Percentiles rank a stretch among this genome's conserved stretches.
phyloP scores from a whole-genome alignment of 2,329 filamentous ascomycete species.

The Exophiala alcalophila region DNA sequence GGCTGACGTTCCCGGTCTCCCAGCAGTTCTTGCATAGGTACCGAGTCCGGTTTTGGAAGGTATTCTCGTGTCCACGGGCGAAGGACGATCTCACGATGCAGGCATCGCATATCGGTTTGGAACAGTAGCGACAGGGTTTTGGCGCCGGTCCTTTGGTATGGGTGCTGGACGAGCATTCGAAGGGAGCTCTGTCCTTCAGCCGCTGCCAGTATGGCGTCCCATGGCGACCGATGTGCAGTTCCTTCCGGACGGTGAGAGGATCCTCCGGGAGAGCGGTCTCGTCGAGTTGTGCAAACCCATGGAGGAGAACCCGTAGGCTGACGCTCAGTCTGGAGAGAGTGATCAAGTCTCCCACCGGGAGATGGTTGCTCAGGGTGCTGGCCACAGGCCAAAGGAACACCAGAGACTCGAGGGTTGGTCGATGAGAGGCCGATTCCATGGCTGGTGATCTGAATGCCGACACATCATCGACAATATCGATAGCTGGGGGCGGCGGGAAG shows the following conservation, averaged over 20 bases:
- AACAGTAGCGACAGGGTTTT: conserved; percentile 33
- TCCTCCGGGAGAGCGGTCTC: not conserved
- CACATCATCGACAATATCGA: too few relatives aligned
- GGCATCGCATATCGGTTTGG: conserved; percentile 34
- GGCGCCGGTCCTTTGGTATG: conserved; percentile 31
- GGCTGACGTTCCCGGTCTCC: conserved; percentile 30
- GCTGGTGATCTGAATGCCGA: too few relatives aligned
- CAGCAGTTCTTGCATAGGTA: conserved; percentile 34
- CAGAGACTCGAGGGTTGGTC: conserved; percentile 27
- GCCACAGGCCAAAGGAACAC: conserved; percentile 34
- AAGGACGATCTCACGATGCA: conserved; percentile 35
- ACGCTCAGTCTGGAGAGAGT: conserved; percentile 31
- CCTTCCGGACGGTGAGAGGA: conserved; percentile 12
- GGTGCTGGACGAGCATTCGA: conserved; percentile 30
- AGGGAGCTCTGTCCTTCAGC: conserved; percentile 30
- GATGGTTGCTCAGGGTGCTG: conserved; percentile 27
- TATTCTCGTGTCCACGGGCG: conserved; percentile 29
- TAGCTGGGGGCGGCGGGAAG: too few relatives aligned
- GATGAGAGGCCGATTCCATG: conserved; percentile 3
- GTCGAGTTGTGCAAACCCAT: conserved; percentile 31
- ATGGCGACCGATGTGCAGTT: conserved; percentile 33
- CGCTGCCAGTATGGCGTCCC: conserved; percentile 33
- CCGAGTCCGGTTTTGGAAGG: conserved; percentile 34
- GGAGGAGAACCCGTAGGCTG: conserved; percentile 31
- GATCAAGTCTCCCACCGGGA: conserved; percentile 33